A percentile compares a stretch with the other conserved stretches of the same genome.
These are phyloP conservation scores for Pyrenopolyporus hunteri DNA, from an alignment of 495 filamentous ascomycete genomes.

Conservation along the genomic window DNA sequence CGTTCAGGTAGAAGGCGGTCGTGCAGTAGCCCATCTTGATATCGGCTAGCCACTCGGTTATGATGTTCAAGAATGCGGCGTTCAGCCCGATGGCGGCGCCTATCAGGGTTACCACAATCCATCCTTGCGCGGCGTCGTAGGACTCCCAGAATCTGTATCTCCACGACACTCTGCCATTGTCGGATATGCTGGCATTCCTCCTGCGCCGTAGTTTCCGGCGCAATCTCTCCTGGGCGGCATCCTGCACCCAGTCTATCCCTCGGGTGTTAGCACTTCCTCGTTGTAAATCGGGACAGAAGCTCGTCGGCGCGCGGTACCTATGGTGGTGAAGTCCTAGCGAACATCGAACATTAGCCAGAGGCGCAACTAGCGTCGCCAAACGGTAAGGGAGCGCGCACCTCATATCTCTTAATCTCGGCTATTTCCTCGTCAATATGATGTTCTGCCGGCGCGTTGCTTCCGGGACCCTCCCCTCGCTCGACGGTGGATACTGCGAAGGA, in stretches of 20 bases:
- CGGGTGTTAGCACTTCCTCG: conserved; percentile 8
- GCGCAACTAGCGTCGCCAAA: neutral
- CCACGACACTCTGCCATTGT: conserved; percentile 77
- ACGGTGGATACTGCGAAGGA: conserved; percentile 71
- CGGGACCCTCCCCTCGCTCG: conserved; percentile 62
- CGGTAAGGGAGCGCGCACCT: conserved; percentile 55
- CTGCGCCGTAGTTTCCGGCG: conserved; percentile 76
- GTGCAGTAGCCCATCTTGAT: conserved; percentile 93
- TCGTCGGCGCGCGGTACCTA: conserved; percentile 60
- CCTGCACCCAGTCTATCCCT: conserved; percentile 87
- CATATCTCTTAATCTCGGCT: conserved; percentile 96
- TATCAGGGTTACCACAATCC: conserved; percentile 96
- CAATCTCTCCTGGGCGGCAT: conserved; percentile 89
- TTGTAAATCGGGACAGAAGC: neutral
- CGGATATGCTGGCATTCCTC: conserved; percentile 76
- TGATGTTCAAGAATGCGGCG: conserved; percentile 91
- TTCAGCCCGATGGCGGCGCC: conserved; percentile 92
- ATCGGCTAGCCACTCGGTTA: conserved; percentile 96
- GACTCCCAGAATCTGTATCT: conserved; percentile 80
- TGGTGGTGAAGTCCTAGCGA: conserved; percentile 80
- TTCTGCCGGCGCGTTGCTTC: conserved; percentile 50
- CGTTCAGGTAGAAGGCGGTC: conserved; percentile 95
- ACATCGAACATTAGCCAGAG: conserved; percentile 1
- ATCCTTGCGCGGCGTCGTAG: conserved; percentile 96
- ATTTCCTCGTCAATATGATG: conserved; percentile 90